phyloP scores from a whole-genome alignment of 768 basidiomycete species.

The Kwoniella dejecticola region DNA sequence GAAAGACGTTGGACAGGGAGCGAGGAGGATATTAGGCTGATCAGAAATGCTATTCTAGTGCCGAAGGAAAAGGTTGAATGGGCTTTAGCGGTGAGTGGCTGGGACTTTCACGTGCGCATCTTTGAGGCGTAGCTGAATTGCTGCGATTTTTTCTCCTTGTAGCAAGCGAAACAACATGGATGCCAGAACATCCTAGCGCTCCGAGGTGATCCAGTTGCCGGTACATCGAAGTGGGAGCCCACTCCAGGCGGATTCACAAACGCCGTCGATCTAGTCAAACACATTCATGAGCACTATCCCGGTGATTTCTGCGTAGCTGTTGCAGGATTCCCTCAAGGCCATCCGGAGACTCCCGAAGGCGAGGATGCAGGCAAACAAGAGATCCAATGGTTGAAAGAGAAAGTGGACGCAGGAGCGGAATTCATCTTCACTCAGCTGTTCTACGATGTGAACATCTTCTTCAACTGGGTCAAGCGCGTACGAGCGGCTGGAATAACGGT shows the following conservation, averaged over 20 bases:
- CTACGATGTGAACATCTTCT: conserved; percentile 88
- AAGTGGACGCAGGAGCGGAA: conserved; percentile 82
- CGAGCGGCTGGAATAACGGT: conserved; percentile 82
- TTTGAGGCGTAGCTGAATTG: too few relatives aligned
- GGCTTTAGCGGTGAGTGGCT: conserved; percentile 71
- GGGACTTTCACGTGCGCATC: too few relatives aligned
- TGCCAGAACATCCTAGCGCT: conserved; percentile 92
- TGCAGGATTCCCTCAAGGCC: conserved; percentile 86
- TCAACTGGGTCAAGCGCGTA: conserved; percentile 81
- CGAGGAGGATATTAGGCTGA: background rate
- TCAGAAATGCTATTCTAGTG: conserved; percentile 60
- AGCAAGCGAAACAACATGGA: conserved; percentile 87
- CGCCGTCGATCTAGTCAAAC: conserved; percentile 86
- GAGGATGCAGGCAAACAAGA: conserved; percentile 62
- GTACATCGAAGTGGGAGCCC: conserved; percentile 87
- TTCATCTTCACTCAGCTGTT: conserved; percentile 99
- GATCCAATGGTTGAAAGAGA: conserved; percentile 82
- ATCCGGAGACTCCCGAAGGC: conserved; percentile 65
- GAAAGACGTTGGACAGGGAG: background rate
- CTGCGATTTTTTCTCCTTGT: conserved; percentile 23
- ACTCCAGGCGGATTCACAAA: conserved; percentile 87
- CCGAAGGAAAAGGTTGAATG: conserved; percentile 92
- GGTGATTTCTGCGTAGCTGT: conserved; percentile 97
- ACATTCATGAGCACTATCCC: conserved; percentile 77
- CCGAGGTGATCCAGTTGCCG: conserved; percentile 86